Evolutionary conservation across 305 asterid species (phyloP), one percentile per base, ranked within the genome.

Genomic region (Euphrasia arctica): DNA sequence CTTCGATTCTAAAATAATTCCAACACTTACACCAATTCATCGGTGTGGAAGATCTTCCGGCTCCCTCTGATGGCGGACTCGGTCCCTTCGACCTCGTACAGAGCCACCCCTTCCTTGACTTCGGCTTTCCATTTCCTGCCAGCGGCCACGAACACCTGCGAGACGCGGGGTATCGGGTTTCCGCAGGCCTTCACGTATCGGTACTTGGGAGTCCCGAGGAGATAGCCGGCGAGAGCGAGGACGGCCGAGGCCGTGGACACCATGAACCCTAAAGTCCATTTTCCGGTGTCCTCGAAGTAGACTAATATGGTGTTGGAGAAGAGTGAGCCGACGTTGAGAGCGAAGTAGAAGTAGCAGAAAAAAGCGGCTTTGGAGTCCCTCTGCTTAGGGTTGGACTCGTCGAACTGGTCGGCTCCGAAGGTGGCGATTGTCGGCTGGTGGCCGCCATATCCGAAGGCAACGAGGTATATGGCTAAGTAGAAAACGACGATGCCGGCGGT

Each of bases 361-460:
- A 85, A 88, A 5, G 78, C 81, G 4, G 73, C 76, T 58, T 73
- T 83, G 1, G 83, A 74, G 1, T 58, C 65, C 61, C 47, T 70
- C 41, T 57, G 73, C 60, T 78, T 72, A 0, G 79, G 79, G 49
- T 58, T 63, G 0, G 77, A 57, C 47, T 79, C 89, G 27, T 80
- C 83, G 14, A 88, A 88, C 57, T 88, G 96, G 36, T 88, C 96
- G 0, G 96, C 78, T 13, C 96, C 96, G 43, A 88, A 78, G 25
- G 96, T 88, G 27, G 96, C 96, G 11, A 85, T 60, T 22, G 96
- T 88, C 3, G 96, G 96, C 57, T 88, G 96, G 75, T 88, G 96
- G 5, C 96, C 96, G 3, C 96, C 96, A 48, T 88, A 88, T 60
- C 96, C 96, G 4, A 85, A 79, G 0, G 96, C 96, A 4, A 82